Evolutionary conservation across 2,329 filamentous ascomycete species (phyloP).

Genomic region (Pseudonectria buxi): DNA sequence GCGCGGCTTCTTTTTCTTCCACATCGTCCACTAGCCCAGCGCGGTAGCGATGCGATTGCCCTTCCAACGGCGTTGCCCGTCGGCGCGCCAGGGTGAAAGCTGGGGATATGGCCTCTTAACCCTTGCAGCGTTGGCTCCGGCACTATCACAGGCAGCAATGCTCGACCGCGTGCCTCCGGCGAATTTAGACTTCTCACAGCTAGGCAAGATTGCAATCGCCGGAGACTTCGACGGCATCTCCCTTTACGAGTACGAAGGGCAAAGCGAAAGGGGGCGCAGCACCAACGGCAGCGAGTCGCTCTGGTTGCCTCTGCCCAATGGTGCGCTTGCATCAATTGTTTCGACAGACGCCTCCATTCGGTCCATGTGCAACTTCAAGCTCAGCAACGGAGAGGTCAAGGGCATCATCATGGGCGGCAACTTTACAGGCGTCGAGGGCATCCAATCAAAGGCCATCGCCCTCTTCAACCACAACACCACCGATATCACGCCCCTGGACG

Average conservation of each 20-base stretch:
- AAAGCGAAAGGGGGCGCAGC: slow-evolving; percentile 60
- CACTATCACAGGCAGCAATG: slow-evolving; percentile 43
- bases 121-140: slow-evolving; percentile 34
- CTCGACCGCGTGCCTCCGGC: slow-evolving; percentile 59
- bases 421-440: slow-evolving; percentile 81
- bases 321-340: slow-evolving; percentile 67
- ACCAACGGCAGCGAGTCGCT: slow-evolving; percentile 77
- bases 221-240: slow-evolving; percentile 92
- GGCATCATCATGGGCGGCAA: slow-evolving; percentile 86
- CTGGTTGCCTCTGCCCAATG: slow-evolving; percentile 76
- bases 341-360: slow-evolving; percentile 78
- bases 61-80: slow-evolving; percentile 33
- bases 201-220: slow-evolving; percentile 78
- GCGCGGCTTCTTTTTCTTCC: neutral
- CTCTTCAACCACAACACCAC: slow-evolving; percentile 70
- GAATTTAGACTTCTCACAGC: slow-evolving; percentile 68
- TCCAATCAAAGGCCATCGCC: slow-evolving; percentile 71
- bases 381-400: slow-evolving; percentile 57
- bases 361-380: slow-evolving; percentile 76
- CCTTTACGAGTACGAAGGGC: slow-evolving; percentile 76
- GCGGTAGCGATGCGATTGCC: slow-evolving; percentile 42
- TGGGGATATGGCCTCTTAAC: slow-evolving; percentile 29
- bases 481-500: slow-evolving; percentile 65
- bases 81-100: slow-evolving; percentile 31
- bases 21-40: slow-evolving; percentile 12